These are phyloP conservation scores for Mrakia hoshinonis DNA, from an alignment of 768 basidiomycete species.

Conservation along the genomic window DNA sequence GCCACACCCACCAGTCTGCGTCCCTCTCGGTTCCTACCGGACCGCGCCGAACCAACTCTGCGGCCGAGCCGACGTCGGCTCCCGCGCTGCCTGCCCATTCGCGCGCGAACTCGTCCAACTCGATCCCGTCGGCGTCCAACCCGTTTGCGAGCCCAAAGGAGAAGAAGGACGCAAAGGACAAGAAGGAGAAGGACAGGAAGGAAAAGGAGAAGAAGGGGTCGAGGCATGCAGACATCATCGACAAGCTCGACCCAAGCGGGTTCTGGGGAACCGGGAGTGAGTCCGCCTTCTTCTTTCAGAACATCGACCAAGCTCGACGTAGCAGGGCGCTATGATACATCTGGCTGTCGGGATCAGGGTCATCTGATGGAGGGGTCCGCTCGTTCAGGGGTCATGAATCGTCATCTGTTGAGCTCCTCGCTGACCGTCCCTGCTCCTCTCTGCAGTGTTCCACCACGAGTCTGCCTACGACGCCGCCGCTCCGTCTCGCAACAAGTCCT, in stretches of 20 bases:
- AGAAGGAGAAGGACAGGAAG: neutral
- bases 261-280: slow-evolving; percentile 29
- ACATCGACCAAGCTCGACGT: neutral
- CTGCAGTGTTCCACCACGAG: slow-evolving; percentile 78
- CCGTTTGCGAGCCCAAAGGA: slow-evolving; percentile 17
- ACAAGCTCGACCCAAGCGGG: slow-evolving; percentile 26
- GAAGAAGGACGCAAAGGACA: neutral
- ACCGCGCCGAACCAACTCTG: neutral
- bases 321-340: neutral
- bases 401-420: neutral
- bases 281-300: neutral
- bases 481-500: slow-evolving; percentile 65
- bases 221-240: slow-evolving; percentile 24
- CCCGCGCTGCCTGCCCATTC: neutral
- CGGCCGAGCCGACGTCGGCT: neutral
- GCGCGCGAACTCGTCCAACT: neutral
- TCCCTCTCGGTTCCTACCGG: neutral
- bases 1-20: slow-evolving; percentile 4
- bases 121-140: neutral
- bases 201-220: slow-evolving; percentile 20
- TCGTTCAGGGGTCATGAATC: too few relatives aligned
- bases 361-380: too few relatives aligned
- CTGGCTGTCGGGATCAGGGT: too few relatives aligned
- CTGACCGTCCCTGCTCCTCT: neutral
- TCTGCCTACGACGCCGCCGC: slow-evolving; percentile 88